Conservation (phyloP, 83 land plant genomes). For the Picea engelmannii region DNA sequence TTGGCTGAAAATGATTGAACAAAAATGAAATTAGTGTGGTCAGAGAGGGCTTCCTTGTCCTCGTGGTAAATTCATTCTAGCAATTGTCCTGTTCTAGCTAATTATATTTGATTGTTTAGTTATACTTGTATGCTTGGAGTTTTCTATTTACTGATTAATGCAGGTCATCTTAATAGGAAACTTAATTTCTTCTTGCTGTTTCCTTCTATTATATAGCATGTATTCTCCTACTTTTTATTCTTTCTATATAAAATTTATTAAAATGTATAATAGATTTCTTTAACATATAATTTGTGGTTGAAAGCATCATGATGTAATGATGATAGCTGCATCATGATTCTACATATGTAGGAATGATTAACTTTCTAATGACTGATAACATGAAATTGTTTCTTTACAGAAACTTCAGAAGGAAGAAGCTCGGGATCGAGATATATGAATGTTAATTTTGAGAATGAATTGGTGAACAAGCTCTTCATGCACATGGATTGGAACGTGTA, state of each 20-base stretch:
- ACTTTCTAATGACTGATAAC: slow-evolving; percentile 8
- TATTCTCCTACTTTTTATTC: not conserved
- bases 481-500: not conserved
- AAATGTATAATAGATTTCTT: not conserved
- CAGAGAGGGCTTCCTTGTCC: too few species aligned
- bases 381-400: not conserved
- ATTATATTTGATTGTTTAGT: too few species aligned
- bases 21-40: too few species aligned
- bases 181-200: not conserved
- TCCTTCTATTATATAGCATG: not conserved
- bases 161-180: too few species aligned
- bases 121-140: too few species aligned
- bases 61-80: too few species aligned
- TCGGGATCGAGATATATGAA: slow-evolving; percentile 2
- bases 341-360: not conserved
- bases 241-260: not conserved
- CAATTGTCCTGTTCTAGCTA: too few species aligned
- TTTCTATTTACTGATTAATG: too few species aligned
- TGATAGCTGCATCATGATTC: not conserved
- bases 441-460: not conserved
- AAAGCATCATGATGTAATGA: not conserved
- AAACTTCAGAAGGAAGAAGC: slow-evolving; percentile 8
- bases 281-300: not conserved
- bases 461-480: too few species aligned
- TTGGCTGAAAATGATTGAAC: too few species aligned